Evolutionary conservation across 305 asterid genomes (phyloP), one percentile per base, ranked within the genome.

Genomic region (Fraxinus dipetala): DNA sequence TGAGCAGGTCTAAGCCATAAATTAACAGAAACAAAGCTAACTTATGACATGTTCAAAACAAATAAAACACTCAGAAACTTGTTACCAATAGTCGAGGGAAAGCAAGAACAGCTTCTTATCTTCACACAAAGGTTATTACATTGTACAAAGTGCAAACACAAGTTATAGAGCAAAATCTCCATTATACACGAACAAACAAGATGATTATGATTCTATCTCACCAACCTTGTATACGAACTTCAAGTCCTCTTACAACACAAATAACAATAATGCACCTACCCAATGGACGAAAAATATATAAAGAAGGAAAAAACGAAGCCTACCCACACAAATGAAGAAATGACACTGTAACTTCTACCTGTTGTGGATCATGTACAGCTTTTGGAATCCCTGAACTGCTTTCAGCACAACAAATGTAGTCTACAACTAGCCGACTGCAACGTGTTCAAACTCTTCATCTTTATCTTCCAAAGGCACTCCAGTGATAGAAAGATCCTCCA

Each of bases 111-210:
- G 56, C 43, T 18, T 70, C 45, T 81, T 72, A 82, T 79, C 86
- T 77, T 81, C 91, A 84, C 87, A 43, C 87, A 54, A 72, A 28
- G 13, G 51, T 74, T 70, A 30, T 30, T 72, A 88, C 84, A 85
- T 69, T 73, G 77, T 81, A 91, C 76, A 70, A 18, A 76, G 75
- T 32, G 72, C 54, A 82, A 80, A 78, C 72, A 74, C 76, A 75
- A 76, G 84, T 78, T 78, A 84, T 86, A 84, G 83, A 74, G 72
- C 82, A 83, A 84, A 74, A 79, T 83, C 82, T 90, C 86, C 85
- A 87, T 81, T 78, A 81, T 86, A 87, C 94, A 90, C n/a, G 83
- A 87, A 80, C 34, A 43, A 72, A 79, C 77, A 78, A 76, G 82
- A 43, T 76, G 48, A 72, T 80, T 36, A 32, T 28, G 78, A 13